Evolutionary conservation across 164 flowering plant species (phyloP), one percentile per base, ranked within the genome.

Genomic region (Chimonanthus salicifolius): DNA sequence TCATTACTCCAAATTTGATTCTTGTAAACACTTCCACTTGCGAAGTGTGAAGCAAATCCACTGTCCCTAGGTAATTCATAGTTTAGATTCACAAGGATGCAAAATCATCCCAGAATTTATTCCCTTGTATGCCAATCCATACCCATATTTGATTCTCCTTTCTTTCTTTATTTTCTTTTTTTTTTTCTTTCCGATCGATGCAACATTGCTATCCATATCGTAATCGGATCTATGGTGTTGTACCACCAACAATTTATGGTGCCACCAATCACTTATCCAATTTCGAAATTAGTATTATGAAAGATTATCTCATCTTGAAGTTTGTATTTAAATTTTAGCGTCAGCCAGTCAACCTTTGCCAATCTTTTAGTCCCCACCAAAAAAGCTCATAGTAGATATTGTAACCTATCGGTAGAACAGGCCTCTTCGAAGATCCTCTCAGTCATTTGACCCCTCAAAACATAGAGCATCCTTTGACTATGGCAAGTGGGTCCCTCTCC

Each of bases 371-470:
- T 68, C 58, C 82, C 78, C 75, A 70, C 49, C 70, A 69, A 62
- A 76, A 77, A 80, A 80, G 51, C 73, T 70, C 69, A 77, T 69
- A 81, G 74, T 74, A 75, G 71, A 80, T 74, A 44, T 73, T 85
- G 86, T 75, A 76, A 63, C 81, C 81, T 79, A 67, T n/a, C 67
- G 72, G 7, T 70, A 72, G 78, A 77, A 75, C 84, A 84, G 45
- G 64, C 51, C 76, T 74, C 69, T 76, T 76, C 70, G 65, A 66
- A 69, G 69, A 72, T 71, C 68, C 43, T 1, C 8, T 71, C 72
- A 69, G 75, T 72, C 78, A 74, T 71, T n/a, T 64, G 62, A 79
- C 66, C 54, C 64, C 49, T 70, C 71, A 78, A 77, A 67, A 47
- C 75, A 62, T 44, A 64, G 72, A 75, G 72, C 20, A 69, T 62